phyloP scores from a whole-genome alignment of 352 stramenopile species.

The Pythium monospermum region DNA sequence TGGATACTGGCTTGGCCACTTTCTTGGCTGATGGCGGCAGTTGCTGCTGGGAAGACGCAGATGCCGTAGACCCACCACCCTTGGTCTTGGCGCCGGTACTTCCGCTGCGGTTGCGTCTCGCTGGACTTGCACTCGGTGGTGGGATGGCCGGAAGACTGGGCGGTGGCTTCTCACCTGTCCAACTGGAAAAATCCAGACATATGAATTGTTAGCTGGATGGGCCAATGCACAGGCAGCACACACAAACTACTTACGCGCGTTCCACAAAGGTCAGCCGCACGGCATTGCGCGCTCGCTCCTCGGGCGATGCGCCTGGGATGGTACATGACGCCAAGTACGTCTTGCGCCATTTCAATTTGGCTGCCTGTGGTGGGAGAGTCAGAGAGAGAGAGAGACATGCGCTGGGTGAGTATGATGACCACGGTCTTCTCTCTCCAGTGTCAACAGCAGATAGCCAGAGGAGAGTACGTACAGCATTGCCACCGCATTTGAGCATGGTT shows the following conservation, averaged over 20 bases:
- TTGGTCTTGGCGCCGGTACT: neutral
- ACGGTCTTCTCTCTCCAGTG: too few species aligned
- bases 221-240: neutral
- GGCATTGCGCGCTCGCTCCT: neutral
- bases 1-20: too few species aligned
- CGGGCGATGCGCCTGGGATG: neutral
- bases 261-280: conserved; percentile 5
- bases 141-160: neutral
- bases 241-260: neutral
- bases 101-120: neutral
- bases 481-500: neutral
- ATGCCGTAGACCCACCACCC: neutral
- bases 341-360: neutral
- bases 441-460: neutral
- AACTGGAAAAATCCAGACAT: neutral
- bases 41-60: neutral
- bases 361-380: too few species aligned
- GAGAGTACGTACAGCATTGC: neutral
- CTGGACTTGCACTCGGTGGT: neutral
- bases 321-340: neutral
- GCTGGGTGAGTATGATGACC: too few species aligned
- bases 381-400: too few species aligned
- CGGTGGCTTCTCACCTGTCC: neutral
- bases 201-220: neutral
- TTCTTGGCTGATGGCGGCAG: neutral